A percentile compares a stretch with the other conserved stretches of the same genome.
These are phyloP conservation scores for Lentinula detonsa DNA, from an alignment of 768 basidiomycete genomes.

Conservation along the genomic window DNA sequence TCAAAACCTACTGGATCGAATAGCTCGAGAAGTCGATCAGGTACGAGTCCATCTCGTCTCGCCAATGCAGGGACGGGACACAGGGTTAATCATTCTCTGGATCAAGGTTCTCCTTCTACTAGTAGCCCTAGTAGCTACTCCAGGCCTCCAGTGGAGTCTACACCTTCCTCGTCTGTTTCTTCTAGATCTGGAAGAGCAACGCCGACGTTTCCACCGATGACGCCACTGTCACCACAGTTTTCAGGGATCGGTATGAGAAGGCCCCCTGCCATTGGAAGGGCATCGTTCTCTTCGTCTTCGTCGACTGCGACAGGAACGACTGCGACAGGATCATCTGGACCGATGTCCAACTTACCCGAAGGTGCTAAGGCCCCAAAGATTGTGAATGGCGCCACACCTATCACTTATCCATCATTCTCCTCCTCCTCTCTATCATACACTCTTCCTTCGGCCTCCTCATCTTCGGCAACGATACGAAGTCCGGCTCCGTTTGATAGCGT, in stretches of 20 bases:
- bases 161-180: background rate
- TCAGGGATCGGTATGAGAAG: background rate
- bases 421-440: background rate
- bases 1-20: background rate
- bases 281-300: background rate
- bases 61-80: slow-evolving; percentile 7
- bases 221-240: background rate
- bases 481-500: slow-evolving; percentile 17
- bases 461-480: background rate
- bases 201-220: background rate
- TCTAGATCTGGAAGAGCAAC: background rate
- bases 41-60: slow-evolving; percentile 9
- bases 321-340: background rate
- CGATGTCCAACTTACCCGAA: background rate
- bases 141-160: slow-evolving; percentile 37
- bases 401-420: slow-evolving; percentile 7
- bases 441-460: background rate
- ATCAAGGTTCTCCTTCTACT: slow-evolving; percentile 22
- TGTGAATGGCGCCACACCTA: slow-evolving; percentile 1
- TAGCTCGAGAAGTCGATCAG: background rate
- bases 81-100: slow-evolving; percentile 26
- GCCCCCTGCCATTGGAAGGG: background rate
- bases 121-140: background rate
- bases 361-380: background rate
- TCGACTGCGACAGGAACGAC: background rate